A percentile compares a stretch with the other conserved stretches of the same genome.
Conservation (phyloP, 2,329 filamentous ascomycete genomes). For the Raffaelea arxii region DNA sequence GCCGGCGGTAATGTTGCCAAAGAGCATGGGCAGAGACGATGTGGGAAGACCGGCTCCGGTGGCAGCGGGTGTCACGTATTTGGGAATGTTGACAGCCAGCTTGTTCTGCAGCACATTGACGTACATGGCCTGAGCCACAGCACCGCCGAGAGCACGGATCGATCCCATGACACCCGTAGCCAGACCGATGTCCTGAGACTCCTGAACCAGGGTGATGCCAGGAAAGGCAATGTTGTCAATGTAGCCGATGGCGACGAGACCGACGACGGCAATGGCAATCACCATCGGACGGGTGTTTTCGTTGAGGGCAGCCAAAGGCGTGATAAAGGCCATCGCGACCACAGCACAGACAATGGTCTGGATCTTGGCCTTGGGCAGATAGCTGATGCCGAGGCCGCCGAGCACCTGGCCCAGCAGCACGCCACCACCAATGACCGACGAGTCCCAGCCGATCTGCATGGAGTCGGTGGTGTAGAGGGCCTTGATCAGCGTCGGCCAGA, state of each 20-base stretch:
- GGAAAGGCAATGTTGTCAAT: constrained; percentile 31
- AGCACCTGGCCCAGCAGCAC: constrained; percentile 29
- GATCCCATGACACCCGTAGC: constrained; percentile 33
- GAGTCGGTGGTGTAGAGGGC: constrained; percentile 28
- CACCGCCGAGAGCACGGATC: constrained; percentile 31
- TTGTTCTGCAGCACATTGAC: constrained; percentile 26
- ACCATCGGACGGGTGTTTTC: constrained; percentile 18
- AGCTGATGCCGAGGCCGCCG: constrained; percentile 24
- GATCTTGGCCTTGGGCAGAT: constrained; percentile 24
- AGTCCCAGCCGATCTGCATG: constrained; percentile 30
- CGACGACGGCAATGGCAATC: constrained; percentile 24
- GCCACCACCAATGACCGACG: constrained; percentile 29
- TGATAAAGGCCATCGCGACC: constrained; percentile 23
- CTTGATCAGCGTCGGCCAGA: constrained; percentile 34
- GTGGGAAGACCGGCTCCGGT: constrained; percentile 24
- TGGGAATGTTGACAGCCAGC: constrained; percentile 21
- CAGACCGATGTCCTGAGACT: constrained; percentile 35
- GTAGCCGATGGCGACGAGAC: constrained; percentile 23
- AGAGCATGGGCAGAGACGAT: constrained; percentile 21
- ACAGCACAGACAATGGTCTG: constrained; percentile 23
- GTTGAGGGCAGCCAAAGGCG: constrained; percentile 19
- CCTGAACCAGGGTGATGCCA: constrained; percentile 33
- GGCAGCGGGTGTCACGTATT: constrained; percentile 24
- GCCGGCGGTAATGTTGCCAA: constrained; percentile 22
- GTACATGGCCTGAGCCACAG: constrained; percentile 27